Evolutionary conservation across 2,329 filamentous ascomycete genomes (phyloP).

Genomic region (Scleromitrula shiraiana): DNA sequence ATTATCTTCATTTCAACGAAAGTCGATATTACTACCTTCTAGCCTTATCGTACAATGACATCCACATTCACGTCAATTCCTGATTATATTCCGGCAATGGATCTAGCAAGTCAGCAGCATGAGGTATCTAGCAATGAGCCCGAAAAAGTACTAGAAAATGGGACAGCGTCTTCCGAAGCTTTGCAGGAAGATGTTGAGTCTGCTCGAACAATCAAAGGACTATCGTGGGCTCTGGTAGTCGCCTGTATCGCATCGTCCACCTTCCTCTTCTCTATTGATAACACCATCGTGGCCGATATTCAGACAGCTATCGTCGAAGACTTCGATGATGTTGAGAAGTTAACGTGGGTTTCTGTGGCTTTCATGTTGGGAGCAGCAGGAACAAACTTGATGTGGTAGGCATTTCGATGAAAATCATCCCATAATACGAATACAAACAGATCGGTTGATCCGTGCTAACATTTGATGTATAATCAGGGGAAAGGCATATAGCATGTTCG

Average conservation of each 20-base stretch:
- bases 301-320: conserved; percentile 32
- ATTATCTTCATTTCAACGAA: too few species aligned
- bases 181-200: neutral
- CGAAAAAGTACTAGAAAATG: neutral
- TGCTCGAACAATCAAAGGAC: neutral
- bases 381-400: neutral
- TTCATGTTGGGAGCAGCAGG: conserved; percentile 31
- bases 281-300: conserved; percentile 36
- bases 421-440: neutral
- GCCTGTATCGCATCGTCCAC: conserved; percentile 6
- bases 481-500: conserved; percentile 17
- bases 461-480: conserved; percentile 14
- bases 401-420: neutral
- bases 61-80: neutral
- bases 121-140: neutral
- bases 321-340: conserved; percentile 30
- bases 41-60: too few species aligned
- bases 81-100: neutral
- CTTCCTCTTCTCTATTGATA: conserved; percentile 2
- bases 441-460: neutral
- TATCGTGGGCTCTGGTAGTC: neutral
- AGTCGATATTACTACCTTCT: too few species aligned
- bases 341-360: conserved; percentile 34
- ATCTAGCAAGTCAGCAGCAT: neutral
- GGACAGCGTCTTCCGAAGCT: neutral